Evolutionary conservation across 768 basidiomycete species (phyloP), one percentile per base, ranked within the genome.

Genomic region (Lactarius evosmus): DNA sequence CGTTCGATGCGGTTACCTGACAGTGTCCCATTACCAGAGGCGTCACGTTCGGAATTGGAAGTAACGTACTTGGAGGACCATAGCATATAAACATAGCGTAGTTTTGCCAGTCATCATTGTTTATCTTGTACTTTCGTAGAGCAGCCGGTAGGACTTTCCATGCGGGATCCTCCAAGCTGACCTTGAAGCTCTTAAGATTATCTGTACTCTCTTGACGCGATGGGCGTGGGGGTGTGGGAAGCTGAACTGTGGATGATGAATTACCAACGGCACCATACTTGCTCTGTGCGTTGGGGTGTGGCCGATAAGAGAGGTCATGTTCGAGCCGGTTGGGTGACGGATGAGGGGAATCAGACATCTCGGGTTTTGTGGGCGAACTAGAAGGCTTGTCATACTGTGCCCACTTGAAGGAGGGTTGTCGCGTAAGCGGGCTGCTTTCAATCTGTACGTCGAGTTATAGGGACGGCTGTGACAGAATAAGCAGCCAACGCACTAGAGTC

Each of bases 31-130:
- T 50, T 7, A 46, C 17, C 66, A 27, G 51, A 36, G n/a, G n/a
- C 9, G 32, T 60, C 27, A 22, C 14, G 11, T 27, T 29, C 22
- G 33, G 14, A 17, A 38, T n/a, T 41, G 46, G 22, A 64, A 25
- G n/a, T 16, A 34, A 60, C 71, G 69, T 72, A 94, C 95, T 93
- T 58, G 94, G 80, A 58, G 89, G 88, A 12, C 95, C 96, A 74
- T 96, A 98, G 70, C 96, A 98, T 65, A 99, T 98, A 77, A 99
- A 99, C 89, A 99, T 91, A 32, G 97, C 97, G 78, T 98, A 99
- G 71, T 94, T 92, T 79, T 94, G 89, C 97, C 97, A 99, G 74
- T 92, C 95, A 67, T 98, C 97, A 69, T 93, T 93, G 74, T 96
- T 94, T 76, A 98, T 98, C 72, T 93, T 95, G 75, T 99, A 99